A percentile compares a stretch with the other conserved stretches of the same genome.
These are phyloP conservation scores for Penstemon newberryi DNA, from an alignment of 257 asterid genomes.

Conservation along the genomic window DNA sequence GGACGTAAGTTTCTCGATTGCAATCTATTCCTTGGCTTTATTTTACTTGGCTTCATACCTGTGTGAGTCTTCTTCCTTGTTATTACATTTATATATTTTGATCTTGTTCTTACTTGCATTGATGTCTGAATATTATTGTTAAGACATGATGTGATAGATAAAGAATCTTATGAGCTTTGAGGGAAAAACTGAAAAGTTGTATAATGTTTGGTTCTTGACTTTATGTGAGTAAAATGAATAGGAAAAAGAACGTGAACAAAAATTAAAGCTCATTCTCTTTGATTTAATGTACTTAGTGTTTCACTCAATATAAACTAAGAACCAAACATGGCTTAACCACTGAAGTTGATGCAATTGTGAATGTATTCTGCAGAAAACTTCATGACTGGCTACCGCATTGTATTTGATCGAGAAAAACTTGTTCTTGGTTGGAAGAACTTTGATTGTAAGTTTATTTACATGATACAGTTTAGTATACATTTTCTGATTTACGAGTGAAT, in stretches of 20 bases:
- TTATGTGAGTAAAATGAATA: no score
- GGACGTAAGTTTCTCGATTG: conserved; percentile 63
- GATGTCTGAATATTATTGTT: neutral
- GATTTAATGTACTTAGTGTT: no score
- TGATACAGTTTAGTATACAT: neutral
- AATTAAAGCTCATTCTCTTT: no score
- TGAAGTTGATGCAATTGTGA: neutral
- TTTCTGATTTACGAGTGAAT: conserved; percentile 1
- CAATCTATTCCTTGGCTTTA: conserved; percentile 14
- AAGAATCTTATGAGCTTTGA: no score
- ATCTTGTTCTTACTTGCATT: neutral
- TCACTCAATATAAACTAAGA: no score
- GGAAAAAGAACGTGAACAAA: no score
- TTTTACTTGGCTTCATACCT: neutral
- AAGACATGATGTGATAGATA: neutral
- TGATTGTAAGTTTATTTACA: conserved; percentile 54
- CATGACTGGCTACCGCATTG: conserved; percentile 80
- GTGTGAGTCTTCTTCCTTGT: conserved; percentile 11
- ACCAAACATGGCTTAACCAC: no score
- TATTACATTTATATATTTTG: neutral
- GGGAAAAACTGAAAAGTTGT: neutral
- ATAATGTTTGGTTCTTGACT: neutral
- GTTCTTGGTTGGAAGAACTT: conserved; percentile 80
- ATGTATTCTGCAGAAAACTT: conserved; percentile 59
- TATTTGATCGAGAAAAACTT: conserved; percentile 79